Percentiles rank a stretch among this genome's conserved stretches.
phyloP scores from a whole-genome alignment of 2,329 filamentous ascomycete species.

The Orbilia javanica region DNA sequence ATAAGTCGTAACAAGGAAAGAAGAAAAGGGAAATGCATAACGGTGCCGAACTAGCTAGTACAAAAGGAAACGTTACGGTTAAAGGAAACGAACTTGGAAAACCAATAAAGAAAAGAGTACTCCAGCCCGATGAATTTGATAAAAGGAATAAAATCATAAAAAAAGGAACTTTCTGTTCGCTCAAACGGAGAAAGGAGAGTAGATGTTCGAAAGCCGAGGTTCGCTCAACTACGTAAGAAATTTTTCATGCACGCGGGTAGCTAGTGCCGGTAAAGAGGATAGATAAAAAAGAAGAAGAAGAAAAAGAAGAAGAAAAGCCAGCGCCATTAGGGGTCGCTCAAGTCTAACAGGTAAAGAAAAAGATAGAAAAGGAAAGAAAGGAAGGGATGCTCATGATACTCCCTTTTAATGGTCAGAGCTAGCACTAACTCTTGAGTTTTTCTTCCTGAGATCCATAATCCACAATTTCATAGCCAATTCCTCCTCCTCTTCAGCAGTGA shows the following conservation, averaged over 20 bases:
- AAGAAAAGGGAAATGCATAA: too few species aligned
- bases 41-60: not conserved
- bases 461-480: constrained; percentile 55
- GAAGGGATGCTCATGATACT: constrained; percentile 13
- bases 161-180: not conserved
- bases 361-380: not conserved
- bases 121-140: constrained; percentile 17
- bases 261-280: not conserved
- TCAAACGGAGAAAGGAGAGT: not conserved
- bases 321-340: not conserved
- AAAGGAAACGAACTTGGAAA: not conserved
- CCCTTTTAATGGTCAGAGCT: not conserved
- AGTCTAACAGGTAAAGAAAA: not conserved
- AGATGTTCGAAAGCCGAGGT: not conserved
- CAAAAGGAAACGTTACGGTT: not conserved
- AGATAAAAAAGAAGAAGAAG: too few species aligned
- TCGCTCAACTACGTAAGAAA: not conserved
- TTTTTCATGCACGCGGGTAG: not conserved
- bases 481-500: constrained; percentile 40
- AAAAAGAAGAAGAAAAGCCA: too few species aligned
- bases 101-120: not conserved
- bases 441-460: constrained; percentile 50
- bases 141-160: constrained; percentile 6
- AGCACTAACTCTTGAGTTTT: constrained; percentile 27
- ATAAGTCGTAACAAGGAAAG: constrained; percentile 6